Base-by-base conservation (phyloP, 208 protist genomes). In the Phytomonas francai region DNA sequence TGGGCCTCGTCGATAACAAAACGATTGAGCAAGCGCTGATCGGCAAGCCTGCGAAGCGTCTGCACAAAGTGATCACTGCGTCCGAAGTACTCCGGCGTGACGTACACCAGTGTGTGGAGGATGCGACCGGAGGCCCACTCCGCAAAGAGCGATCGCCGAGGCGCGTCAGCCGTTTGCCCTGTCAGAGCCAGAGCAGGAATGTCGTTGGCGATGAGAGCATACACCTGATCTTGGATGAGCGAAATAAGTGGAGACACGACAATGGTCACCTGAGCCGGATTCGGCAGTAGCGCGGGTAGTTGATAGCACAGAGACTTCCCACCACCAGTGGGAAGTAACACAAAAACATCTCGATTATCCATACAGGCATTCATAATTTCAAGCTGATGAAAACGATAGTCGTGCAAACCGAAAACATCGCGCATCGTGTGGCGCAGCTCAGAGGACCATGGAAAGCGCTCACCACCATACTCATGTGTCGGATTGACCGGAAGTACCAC, bases 281-380 rank as follows among this genome's bases (percentile, higher is more conserved):
- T 86, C 27, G 79, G 87, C 77, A 96, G 70, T 60, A 97, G 74
- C 32, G 94, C 94, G 8, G 97, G 92, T 25, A 98, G 89, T 78
- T 98, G 96, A 76, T 98, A 99, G 72, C 89, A 97, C 25, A 99
- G 80, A 19, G 93, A 98, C 86, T 99, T 99, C 33, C 97, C 97
- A 30, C 86, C 88, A 36, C 97, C 96, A 8, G 97, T 98, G 16
- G 97, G 94, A 25, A 97, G 80, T 36, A 98, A 79, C 29, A 98
- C 96, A 81, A 98, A 98, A 9, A 95, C 85, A 66, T 99, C 97
- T 49, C 85, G 74, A 14, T 68, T 74, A 59, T 83, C 74, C 79
- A 99, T 87, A 42, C 84, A 85, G 0, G 95, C 95, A 83, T 98
- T 98, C 74, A 99, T 98, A 39, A 97, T 84, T 64, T 97, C 95